Conservation (phyloP, 139 green algal genomes). For the Nannochloris sp. region DNA sequence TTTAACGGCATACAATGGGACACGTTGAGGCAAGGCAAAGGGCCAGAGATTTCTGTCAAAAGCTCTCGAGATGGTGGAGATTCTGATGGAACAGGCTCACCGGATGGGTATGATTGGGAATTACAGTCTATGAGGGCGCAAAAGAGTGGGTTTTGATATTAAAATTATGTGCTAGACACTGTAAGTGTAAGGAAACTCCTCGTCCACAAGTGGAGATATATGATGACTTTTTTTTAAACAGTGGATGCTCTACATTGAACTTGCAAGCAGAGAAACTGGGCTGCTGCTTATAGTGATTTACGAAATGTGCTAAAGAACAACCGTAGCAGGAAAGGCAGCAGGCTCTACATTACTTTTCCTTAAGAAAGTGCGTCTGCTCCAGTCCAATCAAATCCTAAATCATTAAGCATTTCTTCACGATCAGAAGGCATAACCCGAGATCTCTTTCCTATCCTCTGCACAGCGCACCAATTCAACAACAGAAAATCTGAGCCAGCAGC, state of each 20-base stretch:
- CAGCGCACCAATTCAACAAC: constrained; percentile 62
- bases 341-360: constrained; percentile 1
- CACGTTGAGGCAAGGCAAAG: not conserved
- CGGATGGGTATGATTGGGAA: constrained; percentile 37
- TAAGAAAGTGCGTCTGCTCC: constrained; percentile 61
- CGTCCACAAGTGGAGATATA: not conserved
- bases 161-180: no score
- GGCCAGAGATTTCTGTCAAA: not conserved
- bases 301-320: no score
- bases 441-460: constrained; percentile 54
- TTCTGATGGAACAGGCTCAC: constrained; percentile 1
- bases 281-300: no score
- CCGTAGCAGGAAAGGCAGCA: no score
- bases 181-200: not conserved
- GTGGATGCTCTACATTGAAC: no score
- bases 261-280: no score
- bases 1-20: constrained; percentile 45
- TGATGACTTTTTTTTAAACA: not conserved
- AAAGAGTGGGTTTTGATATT: no score
- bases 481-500: constrained; percentile 27
- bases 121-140: constrained; percentile 11
- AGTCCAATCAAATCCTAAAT: constrained; percentile 62
- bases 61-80: not conserved
- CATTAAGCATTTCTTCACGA: constrained; percentile 34
- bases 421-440: constrained; percentile 32